Evolutionary conservation across 148 eudicot genomes (phyloP).

Genomic region (Vaccinium myrtillus): DNA sequence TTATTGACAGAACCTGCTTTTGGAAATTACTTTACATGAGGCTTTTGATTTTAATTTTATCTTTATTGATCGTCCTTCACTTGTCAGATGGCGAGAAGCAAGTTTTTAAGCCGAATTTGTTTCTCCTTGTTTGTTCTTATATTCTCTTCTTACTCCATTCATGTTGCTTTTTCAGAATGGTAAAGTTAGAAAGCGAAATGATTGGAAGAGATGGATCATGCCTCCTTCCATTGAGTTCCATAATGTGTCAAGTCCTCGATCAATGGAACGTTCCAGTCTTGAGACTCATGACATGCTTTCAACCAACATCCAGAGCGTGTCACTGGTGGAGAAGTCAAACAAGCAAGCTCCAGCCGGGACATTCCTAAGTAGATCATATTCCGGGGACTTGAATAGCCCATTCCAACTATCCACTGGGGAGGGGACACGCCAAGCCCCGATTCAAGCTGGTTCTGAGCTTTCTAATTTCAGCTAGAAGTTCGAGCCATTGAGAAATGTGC

Average conservation of each 20-base stretch:
- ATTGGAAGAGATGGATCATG: conserved; percentile 71
- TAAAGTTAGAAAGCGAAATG: conserved; percentile 61
- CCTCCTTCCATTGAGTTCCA: conserved; percentile 43
- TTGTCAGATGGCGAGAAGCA: not conserved
- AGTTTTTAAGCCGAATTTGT: not conserved
- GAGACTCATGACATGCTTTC: conserved; percentile 28
- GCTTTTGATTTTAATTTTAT: not conserved
- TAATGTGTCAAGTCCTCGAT: conserved; percentile 31
- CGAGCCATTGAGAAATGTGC: conserved; percentile 17
- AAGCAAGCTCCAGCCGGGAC: conserved; percentile 23
- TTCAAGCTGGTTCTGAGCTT: conserved; percentile 20
- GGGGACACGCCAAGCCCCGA: conserved; percentile 6
- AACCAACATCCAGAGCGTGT: conserved; percentile 38
- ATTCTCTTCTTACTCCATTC: not conserved
- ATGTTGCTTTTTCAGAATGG: conserved; percentile 48
- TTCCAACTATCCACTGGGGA: conserved; percentile 24
- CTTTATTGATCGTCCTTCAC: not conserved
- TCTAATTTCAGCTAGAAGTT: conserved; percentile 12
- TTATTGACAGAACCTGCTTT: not conserved
- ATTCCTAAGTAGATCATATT: conserved; percentile 29
- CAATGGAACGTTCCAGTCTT: conserved; percentile 22
- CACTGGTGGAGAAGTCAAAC: conserved; percentile 41
- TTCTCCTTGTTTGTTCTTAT: not conserved
- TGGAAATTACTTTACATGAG: not conserved
- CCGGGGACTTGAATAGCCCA: conserved; percentile 33